phyloP scores from a whole-genome alignment of 2,329 filamentous ascomycete genomes.

The Aspergillus brasiliensis region DNA sequence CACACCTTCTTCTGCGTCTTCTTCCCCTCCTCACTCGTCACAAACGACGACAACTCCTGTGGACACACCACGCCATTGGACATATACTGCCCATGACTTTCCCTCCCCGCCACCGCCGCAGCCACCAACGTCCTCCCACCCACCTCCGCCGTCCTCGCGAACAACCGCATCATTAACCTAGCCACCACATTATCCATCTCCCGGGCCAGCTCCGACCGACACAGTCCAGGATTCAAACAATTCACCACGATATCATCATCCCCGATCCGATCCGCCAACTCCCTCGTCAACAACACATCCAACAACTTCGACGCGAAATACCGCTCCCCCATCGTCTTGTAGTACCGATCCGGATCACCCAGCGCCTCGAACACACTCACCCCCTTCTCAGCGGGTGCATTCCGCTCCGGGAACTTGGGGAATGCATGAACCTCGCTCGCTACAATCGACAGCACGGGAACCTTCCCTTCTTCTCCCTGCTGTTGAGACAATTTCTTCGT shows the following conservation, averaged over 20 bases:
- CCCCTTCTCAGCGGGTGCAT: constrained; percentile 18
- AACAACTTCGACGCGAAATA: constrained; percentile 53
- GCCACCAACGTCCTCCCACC: constrained; percentile 51
- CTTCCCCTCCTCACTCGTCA: constrained; percentile 44
- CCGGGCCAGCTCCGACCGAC: constrained; percentile 51
- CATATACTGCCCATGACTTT: constrained; percentile 53
- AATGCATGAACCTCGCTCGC: constrained; percentile 48
- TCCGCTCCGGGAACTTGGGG: constrained; percentile 42
- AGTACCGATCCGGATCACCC: constrained; percentile 36
- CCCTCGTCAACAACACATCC: constrained; percentile 49
- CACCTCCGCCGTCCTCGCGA: constrained; percentile 50
- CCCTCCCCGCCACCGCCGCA: constrained; percentile 40
- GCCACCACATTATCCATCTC: constrained; percentile 27
- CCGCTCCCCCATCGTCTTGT: constrained; percentile 42
- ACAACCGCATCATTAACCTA: constrained; percentile 27
- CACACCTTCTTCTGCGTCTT: constrained; percentile 45
- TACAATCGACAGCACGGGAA: constrained; percentile 41
- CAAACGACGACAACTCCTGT: constrained; percentile 36
- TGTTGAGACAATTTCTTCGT: constrained; percentile 31
- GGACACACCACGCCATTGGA: constrained; percentile 35
- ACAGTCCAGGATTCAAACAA: constrained; percentile 56
- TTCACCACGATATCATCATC: constrained; percentile 51
- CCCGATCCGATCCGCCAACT: constrained; percentile 35
- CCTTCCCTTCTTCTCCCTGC: constrained; percentile 16
- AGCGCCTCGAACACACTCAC: constrained; percentile 40